A percentile compares a stretch with the other conserved stretches of the same genome.
phyloP scores from a whole-genome alignment of 1,139 yeast species.

The Nakaseomyces glabratus region DNA sequence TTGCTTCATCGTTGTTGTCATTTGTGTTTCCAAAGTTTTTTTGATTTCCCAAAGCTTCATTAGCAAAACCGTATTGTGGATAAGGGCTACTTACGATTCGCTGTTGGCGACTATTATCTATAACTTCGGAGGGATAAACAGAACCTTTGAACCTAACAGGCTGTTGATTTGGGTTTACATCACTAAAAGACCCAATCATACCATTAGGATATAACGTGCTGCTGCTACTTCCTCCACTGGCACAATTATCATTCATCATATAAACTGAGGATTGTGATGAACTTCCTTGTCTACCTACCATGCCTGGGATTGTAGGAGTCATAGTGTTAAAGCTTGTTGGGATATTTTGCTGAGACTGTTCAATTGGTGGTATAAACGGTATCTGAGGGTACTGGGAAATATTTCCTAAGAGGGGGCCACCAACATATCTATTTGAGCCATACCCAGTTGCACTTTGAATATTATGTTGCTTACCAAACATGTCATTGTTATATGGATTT shows the following conservation, averaged over 20 bases:
- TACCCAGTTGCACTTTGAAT: no score
- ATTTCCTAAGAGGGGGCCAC: no score
- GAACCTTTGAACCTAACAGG: slow-evolving; percentile 3
- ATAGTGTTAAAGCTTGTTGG: no score
- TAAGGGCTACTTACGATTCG: slow-evolving; percentile 20
- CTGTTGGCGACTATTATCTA: slow-evolving; percentile 14
- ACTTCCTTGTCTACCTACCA: no score
- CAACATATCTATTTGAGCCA: no score
- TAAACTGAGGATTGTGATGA: slow-evolving; percentile 10
- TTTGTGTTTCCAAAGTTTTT: background rate
- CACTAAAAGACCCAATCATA: slow-evolving; percentile 4
- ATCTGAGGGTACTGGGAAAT: no score
- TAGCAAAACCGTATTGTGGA: slow-evolving; percentile 11
- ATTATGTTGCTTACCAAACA: no score
- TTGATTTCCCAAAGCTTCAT: background rate
- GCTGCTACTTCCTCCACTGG: slow-evolving; percentile 15
- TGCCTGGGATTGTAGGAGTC: no score
- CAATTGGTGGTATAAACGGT: no score
- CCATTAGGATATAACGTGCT: slow-evolving; percentile 12
- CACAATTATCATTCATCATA: slow-evolving; percentile 11
- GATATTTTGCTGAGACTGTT: no score
- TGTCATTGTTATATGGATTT: no score
- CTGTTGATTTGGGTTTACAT: background rate
- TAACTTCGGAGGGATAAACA: slow-evolving; percentile 12
- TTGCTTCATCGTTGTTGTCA: background rate